Percentiles rank a stretch among this genome's conserved stretches.
phyloP scores from a whole-genome alignment of 2,329 filamentous ascomycete species.

The Pseudophaeomoniella oleicola region DNA sequence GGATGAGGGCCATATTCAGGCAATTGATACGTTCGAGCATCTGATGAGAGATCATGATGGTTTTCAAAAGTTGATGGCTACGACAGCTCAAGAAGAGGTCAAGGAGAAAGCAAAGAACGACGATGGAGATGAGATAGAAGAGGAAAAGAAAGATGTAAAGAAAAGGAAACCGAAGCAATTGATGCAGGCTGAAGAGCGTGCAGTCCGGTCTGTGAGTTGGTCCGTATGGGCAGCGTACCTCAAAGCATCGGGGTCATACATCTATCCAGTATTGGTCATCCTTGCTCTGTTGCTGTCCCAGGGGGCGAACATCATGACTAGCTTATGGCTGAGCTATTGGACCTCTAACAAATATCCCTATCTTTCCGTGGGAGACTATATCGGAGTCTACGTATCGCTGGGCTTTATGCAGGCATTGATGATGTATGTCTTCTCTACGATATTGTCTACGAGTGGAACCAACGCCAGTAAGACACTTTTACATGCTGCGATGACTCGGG shows the following conservation, averaged over 20 bases:
- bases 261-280: slow-evolving; percentile 52
- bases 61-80: slow-evolving; percentile 73
- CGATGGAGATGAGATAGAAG: slow-evolving; percentile 34
- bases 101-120: slow-evolving; percentile 28
- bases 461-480: slow-evolving; percentile 71
- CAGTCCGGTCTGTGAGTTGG: slow-evolving; percentile 65
- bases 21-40: slow-evolving; percentile 78
- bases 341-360: slow-evolving; percentile 63
- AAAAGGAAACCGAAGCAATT: slow-evolving; percentile 30
- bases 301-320: slow-evolving; percentile 73
- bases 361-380: slow-evolving; percentile 49
- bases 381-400: slow-evolving; percentile 55
- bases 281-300: slow-evolving; percentile 57
- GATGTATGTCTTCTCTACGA: slow-evolving; percentile 67
- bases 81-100: slow-evolving; percentile 51
- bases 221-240: slow-evolving; percentile 67
- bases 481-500: slow-evolving; percentile 60
- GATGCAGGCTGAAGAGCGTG: slow-evolving; percentile 40
- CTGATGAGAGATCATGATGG: slow-evolving; percentile 65
- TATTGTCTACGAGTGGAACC: slow-evolving; percentile 67
- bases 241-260: slow-evolving; percentile 54
- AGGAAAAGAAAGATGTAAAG: slow-evolving; percentile 30
- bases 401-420: slow-evolving; percentile 57
- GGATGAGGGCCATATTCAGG: slow-evolving; percentile 69
- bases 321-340: slow-evolving; percentile 90